Evolutionary conservation across 495 filamentous ascomycete genomes (phyloP).

Genomic region (Glonium stellatum): DNA sequence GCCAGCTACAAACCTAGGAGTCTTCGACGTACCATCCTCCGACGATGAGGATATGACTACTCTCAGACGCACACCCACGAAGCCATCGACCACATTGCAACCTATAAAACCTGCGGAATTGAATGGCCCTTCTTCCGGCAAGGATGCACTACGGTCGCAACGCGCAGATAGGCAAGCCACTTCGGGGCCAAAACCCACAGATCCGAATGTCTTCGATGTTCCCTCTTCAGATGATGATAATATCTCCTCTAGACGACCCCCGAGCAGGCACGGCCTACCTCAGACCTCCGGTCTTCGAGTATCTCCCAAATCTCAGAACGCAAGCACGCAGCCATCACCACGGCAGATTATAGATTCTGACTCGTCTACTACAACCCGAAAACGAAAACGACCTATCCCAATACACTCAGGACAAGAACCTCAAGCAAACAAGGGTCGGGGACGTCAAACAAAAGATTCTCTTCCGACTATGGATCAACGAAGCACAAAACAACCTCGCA

Average conservation of each 20-base stretch:
- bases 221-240: conserved; percentile 21
- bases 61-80: neutral
- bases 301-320: neutral
- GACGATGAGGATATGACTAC: conserved; percentile 30
- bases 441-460: neutral
- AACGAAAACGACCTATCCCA: conserved; percentile 14
- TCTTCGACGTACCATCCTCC: conserved; percentile 37
- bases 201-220: conserved; percentile 23
- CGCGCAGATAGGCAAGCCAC: neutral
- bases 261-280: conserved; percentile 4
- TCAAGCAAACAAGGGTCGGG: neutral
- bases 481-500: conserved; percentile 14
- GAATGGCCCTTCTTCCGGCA: conserved; percentile 32
- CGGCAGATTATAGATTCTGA: conserved; percentile 9
- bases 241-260: neutral
- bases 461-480: conserved; percentile 4
- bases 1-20: neutral
- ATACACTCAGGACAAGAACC: neutral
- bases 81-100: neutral
- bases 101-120: conserved; percentile 18
- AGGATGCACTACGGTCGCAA: conserved; percentile 17
- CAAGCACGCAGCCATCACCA: conserved; percentile 1
- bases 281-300: conserved; percentile 1
- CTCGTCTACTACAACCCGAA: conserved; percentile 18
- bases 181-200: neutral